phyloP scores from a whole-genome alignment of 1,284 basidiomycete species.

The Athelia psychrophila region DNA sequence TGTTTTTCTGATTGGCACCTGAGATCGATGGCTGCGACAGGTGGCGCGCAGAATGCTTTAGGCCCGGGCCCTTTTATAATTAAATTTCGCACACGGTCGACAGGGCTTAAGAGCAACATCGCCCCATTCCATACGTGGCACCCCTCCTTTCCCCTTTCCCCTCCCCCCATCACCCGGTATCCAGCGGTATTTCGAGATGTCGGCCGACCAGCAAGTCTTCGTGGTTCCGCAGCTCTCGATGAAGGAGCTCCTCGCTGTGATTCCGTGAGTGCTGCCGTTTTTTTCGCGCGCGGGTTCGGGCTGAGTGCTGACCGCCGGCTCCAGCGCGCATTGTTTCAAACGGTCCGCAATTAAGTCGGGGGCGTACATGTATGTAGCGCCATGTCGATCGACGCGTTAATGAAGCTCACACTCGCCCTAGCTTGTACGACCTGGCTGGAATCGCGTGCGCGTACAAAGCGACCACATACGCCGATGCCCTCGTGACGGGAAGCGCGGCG shows the following conservation, averaged over 20 bases:
- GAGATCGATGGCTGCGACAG: too few relatives aligned
- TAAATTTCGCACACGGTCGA: too few relatives aligned
- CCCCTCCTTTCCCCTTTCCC: too few relatives aligned
- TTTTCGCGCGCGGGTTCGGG: neutral
- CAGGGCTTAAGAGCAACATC: too few relatives aligned
- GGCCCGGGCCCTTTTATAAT: too few relatives aligned
- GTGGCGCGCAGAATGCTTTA: too few relatives aligned
- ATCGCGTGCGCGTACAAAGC: constrained; percentile 57
- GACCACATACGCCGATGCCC: constrained; percentile 54
- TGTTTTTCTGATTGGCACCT: too few relatives aligned
- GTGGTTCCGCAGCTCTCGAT: constrained; percentile 61
- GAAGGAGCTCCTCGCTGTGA: constrained; percentile 70
- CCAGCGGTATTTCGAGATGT: neutral
- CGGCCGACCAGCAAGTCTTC: constrained; percentile 40
- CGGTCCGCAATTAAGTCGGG: constrained; percentile 70
- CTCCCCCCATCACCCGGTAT: too few relatives aligned
- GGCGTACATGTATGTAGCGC: constrained; percentile 52
- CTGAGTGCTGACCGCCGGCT: neutral
- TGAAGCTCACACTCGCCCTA: constrained; percentile 16
- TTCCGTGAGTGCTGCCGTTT: constrained; percentile 49
- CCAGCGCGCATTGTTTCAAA: constrained; percentile 34
- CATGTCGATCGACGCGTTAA: constrained; percentile 3
- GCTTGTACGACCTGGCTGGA: constrained; percentile 57
- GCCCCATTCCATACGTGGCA: too few relatives aligned
- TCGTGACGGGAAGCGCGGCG: constrained; percentile 42